Conservation (phyloP, 1,139 yeast species). For the Suhomyces wounanorum region DNA sequence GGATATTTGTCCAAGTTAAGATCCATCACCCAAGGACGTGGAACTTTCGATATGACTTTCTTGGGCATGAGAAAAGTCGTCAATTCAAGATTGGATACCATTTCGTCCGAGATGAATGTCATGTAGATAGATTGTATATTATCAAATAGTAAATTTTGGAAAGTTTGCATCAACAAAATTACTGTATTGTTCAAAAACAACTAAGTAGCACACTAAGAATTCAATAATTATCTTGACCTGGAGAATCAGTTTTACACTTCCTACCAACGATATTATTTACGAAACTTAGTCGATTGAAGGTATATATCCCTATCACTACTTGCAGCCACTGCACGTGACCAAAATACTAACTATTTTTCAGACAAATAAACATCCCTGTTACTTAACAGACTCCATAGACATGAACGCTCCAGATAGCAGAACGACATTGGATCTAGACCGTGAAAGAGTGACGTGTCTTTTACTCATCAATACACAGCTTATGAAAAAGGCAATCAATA, state of each 20-base stretch:
- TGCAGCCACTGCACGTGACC: constrained; percentile 9
- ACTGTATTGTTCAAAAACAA: too few species aligned
- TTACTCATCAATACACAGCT: constrained; percentile 55
- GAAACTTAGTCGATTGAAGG: too few species aligned
- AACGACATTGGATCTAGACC: constrained; percentile 28
- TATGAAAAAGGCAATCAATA: constrained; percentile 48
- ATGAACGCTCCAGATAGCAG: constrained; percentile 11
- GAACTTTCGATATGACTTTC: constrained; percentile 77
- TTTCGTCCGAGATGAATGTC: constrained; percentile 23
- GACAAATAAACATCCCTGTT: constrained; percentile 1
- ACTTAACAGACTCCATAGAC: neutral
- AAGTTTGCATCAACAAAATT: too few species aligned
- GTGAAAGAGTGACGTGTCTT: constrained; percentile 52
- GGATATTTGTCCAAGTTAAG: constrained; percentile 80
- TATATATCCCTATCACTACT: neutral
- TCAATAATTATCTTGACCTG: too few species aligned
- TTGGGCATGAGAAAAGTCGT: constrained; percentile 68
- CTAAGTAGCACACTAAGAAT: too few species aligned
- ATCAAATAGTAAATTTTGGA: neutral
- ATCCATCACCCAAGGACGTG: constrained; percentile 88
- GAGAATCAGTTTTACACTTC: too few species aligned
- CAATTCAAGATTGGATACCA: constrained; percentile 42
- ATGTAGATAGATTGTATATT: constrained; percentile 7
- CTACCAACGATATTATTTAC: too few species aligned
- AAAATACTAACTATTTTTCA: neutral